phyloP scores from a whole-genome alignment of 2,329 filamentous ascomycete genomes.

The Sporothrix humicola region DNA sequence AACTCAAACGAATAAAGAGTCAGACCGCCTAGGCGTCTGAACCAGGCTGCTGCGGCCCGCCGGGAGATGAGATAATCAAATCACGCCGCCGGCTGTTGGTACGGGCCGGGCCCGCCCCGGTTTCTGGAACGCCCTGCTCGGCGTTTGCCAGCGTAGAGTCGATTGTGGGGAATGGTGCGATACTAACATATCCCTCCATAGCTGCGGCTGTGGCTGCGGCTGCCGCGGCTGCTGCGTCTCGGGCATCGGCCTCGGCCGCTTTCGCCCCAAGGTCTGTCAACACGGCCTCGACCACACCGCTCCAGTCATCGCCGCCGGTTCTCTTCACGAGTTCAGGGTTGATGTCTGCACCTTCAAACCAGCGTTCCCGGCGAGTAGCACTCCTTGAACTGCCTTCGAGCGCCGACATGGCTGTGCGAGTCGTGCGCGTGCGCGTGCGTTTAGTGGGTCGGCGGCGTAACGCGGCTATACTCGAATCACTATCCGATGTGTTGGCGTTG shows the following conservation, averaged over 20 bases:
- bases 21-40: neutral
- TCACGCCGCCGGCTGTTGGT: neutral
- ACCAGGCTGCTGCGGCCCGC: neutral
- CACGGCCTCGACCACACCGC: constrained; percentile 29
- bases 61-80: neutral
- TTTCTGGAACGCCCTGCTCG: neutral
- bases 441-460: constrained; percentile 47
- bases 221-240: neutral
- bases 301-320: constrained; percentile 54
- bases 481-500: constrained; percentile 39
- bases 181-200: neutral
- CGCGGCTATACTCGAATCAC: neutral
- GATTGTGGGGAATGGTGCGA: neutral
- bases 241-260: constrained; percentile 23
- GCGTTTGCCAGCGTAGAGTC: neutral
- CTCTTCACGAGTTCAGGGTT: constrained; percentile 62
- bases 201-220: neutral
- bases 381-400: constrained; percentile 70
- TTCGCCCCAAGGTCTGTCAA: constrained; percentile 15
- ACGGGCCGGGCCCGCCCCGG: neutral
- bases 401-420: constrained; percentile 70
- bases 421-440: constrained; percentile 69
- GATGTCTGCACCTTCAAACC: constrained; percentile 63
- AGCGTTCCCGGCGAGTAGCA: constrained; percentile 67
- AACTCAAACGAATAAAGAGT: neutral